Evolutionary conservation across 176 grass and related monocot species (phyloP), one percentile per base, ranked within the genome.

Genomic region (Zea luxurians): DNA sequence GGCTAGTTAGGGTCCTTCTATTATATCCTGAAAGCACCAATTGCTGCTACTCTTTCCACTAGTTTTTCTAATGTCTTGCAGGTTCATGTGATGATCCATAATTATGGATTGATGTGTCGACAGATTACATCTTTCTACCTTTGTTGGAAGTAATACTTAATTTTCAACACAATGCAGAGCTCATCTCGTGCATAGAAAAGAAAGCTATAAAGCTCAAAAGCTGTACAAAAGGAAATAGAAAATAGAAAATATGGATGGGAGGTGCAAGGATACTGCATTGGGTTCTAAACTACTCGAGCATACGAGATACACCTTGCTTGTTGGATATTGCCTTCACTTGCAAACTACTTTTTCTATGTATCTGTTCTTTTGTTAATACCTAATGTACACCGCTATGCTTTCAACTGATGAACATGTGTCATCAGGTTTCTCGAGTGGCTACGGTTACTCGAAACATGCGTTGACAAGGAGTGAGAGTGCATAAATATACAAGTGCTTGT

Each of bases 101-200:
- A 18, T 35, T 64, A 73, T 21, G 83, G 52, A 88, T 83, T 74
- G 61, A 75, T 68, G 69, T 79, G 63, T 7, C 4, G 45, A 70
- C 42, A 66, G 52, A 63, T 42, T 78, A 27, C 8, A 16, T 12
- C 41, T 37, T 61, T 78, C 67, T 67, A 37, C 61, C 52, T 79
- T 78, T 68, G 36, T 67, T 63, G 54, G 44, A 42, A 83, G 34
- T 78, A 72, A 10, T 52, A 78, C 53, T 62, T 79, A 21, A 59
- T 35, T 63, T 57, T 44, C 44, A 67, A 79, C 46, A n/a, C 54
- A 85, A 37, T 42, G 5, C 4, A 13, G 18, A 58, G 17, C 37
- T 27, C 57, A 12, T 36, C 35, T 2, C 53, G 55, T 48, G 9
- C 20, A 61, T 61, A 5, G 41, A 78, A 58, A 78, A 27, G 27